Base-by-base conservation (phyloP, 2,329 filamentous ascomycete species). In the Phialophora tarda region DNA sequence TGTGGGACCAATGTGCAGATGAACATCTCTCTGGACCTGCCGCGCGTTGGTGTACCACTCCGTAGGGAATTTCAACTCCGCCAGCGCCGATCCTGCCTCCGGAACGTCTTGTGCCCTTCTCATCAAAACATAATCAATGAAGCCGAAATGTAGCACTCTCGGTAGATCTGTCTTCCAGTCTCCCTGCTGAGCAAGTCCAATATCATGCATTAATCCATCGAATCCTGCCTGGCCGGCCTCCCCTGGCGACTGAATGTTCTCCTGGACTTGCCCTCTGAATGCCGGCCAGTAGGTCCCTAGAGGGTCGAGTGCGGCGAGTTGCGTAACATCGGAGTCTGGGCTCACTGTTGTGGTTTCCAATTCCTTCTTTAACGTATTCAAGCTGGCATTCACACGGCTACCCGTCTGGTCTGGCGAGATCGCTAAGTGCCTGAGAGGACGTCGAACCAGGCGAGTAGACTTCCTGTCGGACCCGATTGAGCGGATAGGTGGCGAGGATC, bases 1-100 rank as follows among this genome's bases (percentile, higher is more conserved):
- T 1, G 95, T 99, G 1, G 95, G 95, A 0, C 95, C 95, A 58
- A 99, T 93, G 74, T 99, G 95, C 23, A 99, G 82, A 80, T 98
- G 92, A 48, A 99, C 85, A 0, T 88, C 94, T 53, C 95, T 85
- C 74, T 93, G 91, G 73, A 95, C 83, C 54, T 87, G 84, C 65
- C 96, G 86, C 1, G 95, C 95, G 3, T 86, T 88, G 0, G 94
- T 92, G 75, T 90, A 98, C 94, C 94, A 98, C 77, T 99, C 95
- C 62, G 89, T 85, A 0, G 95, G 95, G 77, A 88, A 93, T n/a
- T 93, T 87, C 71, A 97, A 81, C 51, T 71, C 71, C 3, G 66
- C 44, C 12, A 66, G 30, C 47, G 32, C 44, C 48, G 61, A 60
- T 23, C 38, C 34, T 23, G 51, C 41, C 41, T 47, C 38, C 7